These are phyloP conservation scores for Verticillium alfalfae DNA, from an alignment of 2,329 filamentous ascomycete species.

Conservation along the genomic window DNA sequence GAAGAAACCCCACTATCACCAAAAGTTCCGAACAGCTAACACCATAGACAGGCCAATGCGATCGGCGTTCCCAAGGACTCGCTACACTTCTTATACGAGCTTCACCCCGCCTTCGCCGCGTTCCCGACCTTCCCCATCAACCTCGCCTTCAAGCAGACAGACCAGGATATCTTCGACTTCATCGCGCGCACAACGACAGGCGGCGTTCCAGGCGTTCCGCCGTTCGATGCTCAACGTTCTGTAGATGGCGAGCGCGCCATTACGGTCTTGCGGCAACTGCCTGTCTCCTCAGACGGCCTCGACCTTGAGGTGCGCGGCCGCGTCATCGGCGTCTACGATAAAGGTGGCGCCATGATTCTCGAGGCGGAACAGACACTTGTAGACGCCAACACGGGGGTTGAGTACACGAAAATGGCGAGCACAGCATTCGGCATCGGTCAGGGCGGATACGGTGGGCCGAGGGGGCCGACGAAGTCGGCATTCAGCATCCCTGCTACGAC, in stretches of 20 bases:
- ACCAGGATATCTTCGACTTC: conserved; percentile 38
- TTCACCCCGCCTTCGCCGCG: conserved; percentile 33
- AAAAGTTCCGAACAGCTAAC: background rate
- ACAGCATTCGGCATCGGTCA: conserved; percentile 38
- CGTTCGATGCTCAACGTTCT: conserved; percentile 31
- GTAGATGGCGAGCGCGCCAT: conserved; percentile 36
- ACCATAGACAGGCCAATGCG: conserved; percentile 23
- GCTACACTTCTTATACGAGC: conserved; percentile 36
- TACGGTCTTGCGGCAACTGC: conserved; percentile 28
- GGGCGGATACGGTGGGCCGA: conserved; percentile 36
- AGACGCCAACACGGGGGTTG: conserved; percentile 28
- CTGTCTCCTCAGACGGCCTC: conserved; percentile 25
- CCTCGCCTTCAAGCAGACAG: conserved; percentile 36
- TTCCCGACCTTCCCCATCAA: conserved; percentile 43
- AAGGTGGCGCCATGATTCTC: conserved; percentile 33
- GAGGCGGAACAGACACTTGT: conserved; percentile 32
- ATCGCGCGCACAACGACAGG: conserved; percentile 24
- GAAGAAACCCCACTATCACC: background rate
- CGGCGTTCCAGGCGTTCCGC: conserved; percentile 29
- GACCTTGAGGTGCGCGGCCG: conserved; percentile 31
- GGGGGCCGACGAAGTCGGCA: conserved; percentile 26
- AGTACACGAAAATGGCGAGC: conserved; percentile 30
- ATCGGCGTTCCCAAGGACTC: conserved; percentile 31
- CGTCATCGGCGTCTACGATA: conserved; percentile 39
- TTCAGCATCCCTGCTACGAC: conserved; percentile 23